These are phyloP conservation scores for Capsicum baccatum DNA, from an alignment of 257 asterid species.

Conservation along the genomic window DNA sequence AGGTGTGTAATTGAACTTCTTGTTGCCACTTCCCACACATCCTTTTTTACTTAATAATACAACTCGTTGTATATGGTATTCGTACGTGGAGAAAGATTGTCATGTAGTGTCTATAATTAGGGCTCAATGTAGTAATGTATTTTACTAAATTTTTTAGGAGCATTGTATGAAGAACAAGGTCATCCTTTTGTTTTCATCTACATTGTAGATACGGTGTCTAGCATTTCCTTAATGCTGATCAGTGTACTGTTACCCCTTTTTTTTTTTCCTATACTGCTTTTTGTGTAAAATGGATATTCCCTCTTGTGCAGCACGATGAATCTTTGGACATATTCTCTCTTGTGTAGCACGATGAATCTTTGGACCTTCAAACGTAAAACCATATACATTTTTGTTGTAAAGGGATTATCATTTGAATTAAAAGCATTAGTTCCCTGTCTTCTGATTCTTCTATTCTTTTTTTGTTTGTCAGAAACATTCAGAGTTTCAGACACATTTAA, in stretches of 20 bases:
- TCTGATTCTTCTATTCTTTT: not conserved
- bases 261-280: not conserved
- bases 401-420: not conserved
- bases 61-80: not conserved
- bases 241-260: not conserved
- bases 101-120: too few species aligned
- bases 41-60: not conserved
- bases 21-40: not conserved
- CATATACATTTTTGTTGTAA: not conserved
- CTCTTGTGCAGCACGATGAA: not conserved
- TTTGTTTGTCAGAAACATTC: not conserved
- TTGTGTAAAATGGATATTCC: not conserved
- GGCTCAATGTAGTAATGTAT: too few species aligned
- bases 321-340: not conserved
- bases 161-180: not conserved
- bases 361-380: not conserved
- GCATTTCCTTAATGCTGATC: not conserved
- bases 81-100: too few species aligned
- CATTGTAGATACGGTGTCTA: not conserved
- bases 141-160: not conserved
- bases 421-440: not conserved
- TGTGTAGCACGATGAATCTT: not conserved
- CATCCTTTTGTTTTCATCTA: not conserved
- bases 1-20: constrained; percentile 52
- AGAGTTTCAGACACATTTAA: not conserved